phyloP scores from a whole-genome alignment of 768 basidiomycete genomes.

The Podaxis sp. region DNA sequence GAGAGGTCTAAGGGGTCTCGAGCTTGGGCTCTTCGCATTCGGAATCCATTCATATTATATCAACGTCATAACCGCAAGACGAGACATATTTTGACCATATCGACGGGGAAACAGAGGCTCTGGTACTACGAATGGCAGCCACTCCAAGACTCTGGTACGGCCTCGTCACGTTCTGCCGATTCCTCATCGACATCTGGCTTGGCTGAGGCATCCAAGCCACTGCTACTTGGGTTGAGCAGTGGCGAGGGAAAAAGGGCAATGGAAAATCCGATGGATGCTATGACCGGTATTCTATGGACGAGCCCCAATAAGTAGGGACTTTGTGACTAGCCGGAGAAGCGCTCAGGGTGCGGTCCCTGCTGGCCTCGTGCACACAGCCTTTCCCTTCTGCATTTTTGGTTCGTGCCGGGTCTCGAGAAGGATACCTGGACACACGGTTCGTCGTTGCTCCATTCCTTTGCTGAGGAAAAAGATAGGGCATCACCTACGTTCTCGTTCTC shows the following conservation, averaged over 20 bases:
- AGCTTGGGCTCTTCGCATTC: slow-evolving; percentile 69
- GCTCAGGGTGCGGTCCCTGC: slow-evolving; percentile 74
- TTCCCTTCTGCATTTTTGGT: background rate
- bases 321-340: slow-evolving; percentile 45
- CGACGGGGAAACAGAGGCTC: slow-evolving; percentile 69
- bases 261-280: slow-evolving; percentile 1
- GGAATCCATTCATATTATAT: slow-evolving; percentile 93
- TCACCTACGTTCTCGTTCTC: slow-evolving; percentile 74
- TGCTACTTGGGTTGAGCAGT: background rate
- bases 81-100: slow-evolving; percentile 87
- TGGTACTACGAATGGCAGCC: slow-evolving; percentile 21
- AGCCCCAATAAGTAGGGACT: no score
- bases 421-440: slow-evolving; percentile 22
- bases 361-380: slow-evolving; percentile 67
- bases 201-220: background rate
- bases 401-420: background rate
- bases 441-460: slow-evolving; percentile 74
- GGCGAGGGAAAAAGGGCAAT: slow-evolving; percentile 1
- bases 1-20: slow-evolving; percentile 68
- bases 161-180: background rate
- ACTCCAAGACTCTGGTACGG: slow-evolving; percentile 4
- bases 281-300: background rate
- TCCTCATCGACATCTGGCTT: background rate
- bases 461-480: slow-evolving; percentile 84
- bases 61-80: slow-evolving; percentile 70